phyloP scores from a whole-genome alignment of 2,329 filamentous ascomycete species.

The Lachnum nothofagi region DNA sequence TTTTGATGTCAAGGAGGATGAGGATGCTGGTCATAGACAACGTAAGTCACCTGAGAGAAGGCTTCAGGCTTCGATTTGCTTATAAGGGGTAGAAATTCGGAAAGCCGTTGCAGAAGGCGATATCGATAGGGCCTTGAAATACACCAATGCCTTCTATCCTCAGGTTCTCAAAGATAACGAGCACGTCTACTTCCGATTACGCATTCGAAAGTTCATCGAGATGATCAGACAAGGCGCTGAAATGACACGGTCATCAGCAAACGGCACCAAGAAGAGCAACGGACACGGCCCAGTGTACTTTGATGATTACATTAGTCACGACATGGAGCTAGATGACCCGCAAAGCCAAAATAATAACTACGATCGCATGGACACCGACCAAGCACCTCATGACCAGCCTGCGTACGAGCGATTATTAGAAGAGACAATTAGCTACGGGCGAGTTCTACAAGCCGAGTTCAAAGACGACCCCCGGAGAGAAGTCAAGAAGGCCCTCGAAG shows the following conservation, averaged over 20 bases:
- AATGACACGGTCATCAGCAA: constrained; percentile 37
- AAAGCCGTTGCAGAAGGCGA: constrained; percentile 84
- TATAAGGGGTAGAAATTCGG: constrained; percentile 62
- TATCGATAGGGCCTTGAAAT: constrained; percentile 82
- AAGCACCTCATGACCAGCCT: constrained; percentile 15
- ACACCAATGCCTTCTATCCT: constrained; percentile 73
- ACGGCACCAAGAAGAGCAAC: constrained; percentile 35
- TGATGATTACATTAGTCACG: constrained; percentile 34
- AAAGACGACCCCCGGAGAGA: constrained; percentile 64
- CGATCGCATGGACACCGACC: constrained; percentile 53
- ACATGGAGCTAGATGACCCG: constrained; percentile 53
- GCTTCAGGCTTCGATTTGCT: not conserved
- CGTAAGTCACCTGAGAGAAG: constrained; percentile 49
- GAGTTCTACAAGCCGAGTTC: constrained; percentile 72
- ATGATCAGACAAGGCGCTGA: constrained; percentile 78
- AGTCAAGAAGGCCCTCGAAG: constrained; percentile 66
- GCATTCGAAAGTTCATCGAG: constrained; percentile 90
- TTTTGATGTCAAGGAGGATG: constrained; percentile 70
- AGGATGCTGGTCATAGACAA: constrained; percentile 81
- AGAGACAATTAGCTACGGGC: constrained; percentile 74
- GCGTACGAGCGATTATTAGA: constrained; percentile 48
- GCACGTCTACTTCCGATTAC: constrained; percentile 79
- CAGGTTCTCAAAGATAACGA: constrained; percentile 74
- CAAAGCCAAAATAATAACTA: constrained; percentile 37
- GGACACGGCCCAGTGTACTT: constrained; percentile 36